These are phyloP conservation scores for Vaccinium vitisidaea DNA, from an alignment of 148 eudicot species.

Conservation along the genomic window DNA sequence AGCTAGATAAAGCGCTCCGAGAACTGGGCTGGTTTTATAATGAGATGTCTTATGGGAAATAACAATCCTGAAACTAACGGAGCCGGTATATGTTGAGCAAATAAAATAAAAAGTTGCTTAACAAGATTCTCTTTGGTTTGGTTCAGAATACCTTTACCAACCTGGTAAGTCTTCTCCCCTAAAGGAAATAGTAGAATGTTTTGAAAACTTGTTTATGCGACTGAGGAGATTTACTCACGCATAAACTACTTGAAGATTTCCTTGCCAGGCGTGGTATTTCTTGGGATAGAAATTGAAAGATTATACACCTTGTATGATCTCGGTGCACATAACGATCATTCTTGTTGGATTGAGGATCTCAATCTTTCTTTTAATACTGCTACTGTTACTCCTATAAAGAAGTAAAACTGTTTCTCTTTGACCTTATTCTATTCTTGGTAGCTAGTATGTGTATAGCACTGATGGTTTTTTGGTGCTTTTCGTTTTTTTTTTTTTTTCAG, in stretches of 20 bases:
- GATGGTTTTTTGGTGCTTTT: constrained; percentile 9
- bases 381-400: neutral
- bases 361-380: neutral
- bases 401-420: neutral
- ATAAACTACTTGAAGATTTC: neutral
- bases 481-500: constrained; percentile 41
- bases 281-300: neutral
- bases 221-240: neutral
- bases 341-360: neutral
- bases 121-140: neutral
- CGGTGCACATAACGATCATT: neutral
- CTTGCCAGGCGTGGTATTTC: neutral
- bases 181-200: neutral
- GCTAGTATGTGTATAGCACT: neutral
- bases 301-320: neutral
- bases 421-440: neutral
- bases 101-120: neutral
- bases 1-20: neutral
- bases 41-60: neutral
- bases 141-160: neutral
- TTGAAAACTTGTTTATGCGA: neutral
- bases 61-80: neutral
- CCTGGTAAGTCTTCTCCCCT: neutral
- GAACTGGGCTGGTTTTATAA: neutral
- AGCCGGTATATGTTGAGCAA: neutral